Conservation (phyloP, 345 rosid species). For the Brassica napus region Da-Ae NC_063435.1:9181001-9181500, state of each 20-base stretch:
- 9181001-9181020: conserved; percentile 57
- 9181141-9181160: conserved; percentile 82
- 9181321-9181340: conserved; percentile 58
- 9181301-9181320: conserved; percentile 78
- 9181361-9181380: conserved; percentile 41
- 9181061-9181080: conserved; percentile 59
- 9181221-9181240: conserved; percentile 55
- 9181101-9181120: conserved; percentile 38
- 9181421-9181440: conserved; percentile 5
- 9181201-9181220: conserved; percentile 51
- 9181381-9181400: neutral
- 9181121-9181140: conserved; percentile 51
- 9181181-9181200: conserved; percentile 56
- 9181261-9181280: conserved; percentile 59
- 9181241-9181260: conserved; percentile 17
- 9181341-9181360: conserved; percentile 53
- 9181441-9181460: neutral
- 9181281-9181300: conserved; percentile 61
- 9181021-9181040: conserved; percentile 61
- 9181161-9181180: conserved; percentile 79
- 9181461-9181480: neutral
- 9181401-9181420: conserved; percentile 7
- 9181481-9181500: neutral
- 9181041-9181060: conserved; percentile 57
- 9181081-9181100: conserved; percentile 86